Percentiles rank a stretch among this genome's conserved stretches.
Evolutionary conservation across 1,139 yeast species (phyloP).

Genomic region (Yamadazyma friedrichii): DNA sequence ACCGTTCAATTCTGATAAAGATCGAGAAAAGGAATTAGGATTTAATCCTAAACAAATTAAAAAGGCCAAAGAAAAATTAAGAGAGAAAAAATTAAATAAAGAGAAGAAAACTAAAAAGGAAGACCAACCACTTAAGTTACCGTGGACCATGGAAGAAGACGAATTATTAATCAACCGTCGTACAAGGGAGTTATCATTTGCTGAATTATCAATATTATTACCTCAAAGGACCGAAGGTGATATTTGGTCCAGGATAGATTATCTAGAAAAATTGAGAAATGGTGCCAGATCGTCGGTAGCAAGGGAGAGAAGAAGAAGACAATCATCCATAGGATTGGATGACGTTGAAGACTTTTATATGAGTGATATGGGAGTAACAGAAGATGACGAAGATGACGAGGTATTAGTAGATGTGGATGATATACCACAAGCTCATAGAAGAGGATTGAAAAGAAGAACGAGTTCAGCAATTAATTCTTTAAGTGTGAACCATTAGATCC

Average conservation of each 20-base stretch:
- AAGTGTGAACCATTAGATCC: constrained; percentile 20
- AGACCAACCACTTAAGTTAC: constrained; percentile 35
- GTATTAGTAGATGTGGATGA: constrained; percentile 44
- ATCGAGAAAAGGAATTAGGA: constrained; percentile 21
- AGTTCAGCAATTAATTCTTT: constrained; percentile 48
- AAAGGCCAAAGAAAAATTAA: constrained; percentile 10
- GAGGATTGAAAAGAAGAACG: constrained; percentile 39
- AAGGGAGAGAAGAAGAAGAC: constrained; percentile 35
- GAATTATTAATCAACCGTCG: constrained; percentile 59
- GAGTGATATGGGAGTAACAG: constrained; percentile 38
- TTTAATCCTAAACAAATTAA: constrained; percentile 9
- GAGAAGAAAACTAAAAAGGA: constrained; percentile 15
- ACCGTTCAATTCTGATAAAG: constrained; percentile 35
- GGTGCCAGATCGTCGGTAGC: constrained; percentile 39
- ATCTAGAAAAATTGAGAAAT: constrained; percentile 48
- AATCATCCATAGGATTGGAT: constrained; percentile 42
- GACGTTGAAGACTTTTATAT: constrained; percentile 49
- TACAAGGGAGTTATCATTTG: constrained; percentile 61
- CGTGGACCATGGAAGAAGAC: constrained; percentile 71
- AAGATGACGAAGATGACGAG: constrained; percentile 36
- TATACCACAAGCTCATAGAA: constrained; percentile 22
- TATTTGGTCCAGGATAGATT: constrained; percentile 60
- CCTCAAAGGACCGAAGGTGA: constrained; percentile 77
- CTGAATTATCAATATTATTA: constrained; percentile 70
- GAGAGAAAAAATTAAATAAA: constrained; percentile 7